Evolutionary conservation across 352 stramenopile genomes (phyloP).

Genomic region (Detonula confervacea): DNA sequence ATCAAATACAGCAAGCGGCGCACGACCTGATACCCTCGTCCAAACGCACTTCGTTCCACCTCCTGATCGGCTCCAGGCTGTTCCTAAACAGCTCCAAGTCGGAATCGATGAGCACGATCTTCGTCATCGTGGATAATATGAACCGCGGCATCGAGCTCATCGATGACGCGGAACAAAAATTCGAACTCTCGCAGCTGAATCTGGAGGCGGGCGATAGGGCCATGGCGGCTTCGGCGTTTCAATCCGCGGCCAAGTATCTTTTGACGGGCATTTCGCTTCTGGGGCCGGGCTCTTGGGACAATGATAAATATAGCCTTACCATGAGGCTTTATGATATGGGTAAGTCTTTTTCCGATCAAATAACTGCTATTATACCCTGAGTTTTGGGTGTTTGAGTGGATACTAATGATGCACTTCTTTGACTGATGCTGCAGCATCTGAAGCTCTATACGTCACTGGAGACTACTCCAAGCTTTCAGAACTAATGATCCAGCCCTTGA

Average conservation of each 20-base stretch:
- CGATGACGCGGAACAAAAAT: conserved; percentile 47
- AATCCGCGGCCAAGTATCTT: conserved; percentile 57
- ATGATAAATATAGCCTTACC: conserved; percentile 53
- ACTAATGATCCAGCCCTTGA: conserved; percentile 31
- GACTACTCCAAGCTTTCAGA: conserved; percentile 33
- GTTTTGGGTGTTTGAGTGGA: too few species aligned
- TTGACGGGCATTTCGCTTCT: conserved; percentile 55
- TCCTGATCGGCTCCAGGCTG: conserved; percentile 61
- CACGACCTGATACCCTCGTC: conserved; percentile 32
- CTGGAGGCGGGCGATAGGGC: conserved; percentile 57
- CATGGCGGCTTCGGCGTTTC: conserved; percentile 53
- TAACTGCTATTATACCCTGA: background rate
- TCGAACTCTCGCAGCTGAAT: conserved; percentile 53
- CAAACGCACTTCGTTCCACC: conserved; percentile 51
- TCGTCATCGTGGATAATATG: conserved; percentile 57
- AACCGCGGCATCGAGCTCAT: conserved; percentile 39
- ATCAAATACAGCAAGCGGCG: conserved; percentile 36
- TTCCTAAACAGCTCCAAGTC: conserved; percentile 39
- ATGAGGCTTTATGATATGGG: conserved; percentile 50
- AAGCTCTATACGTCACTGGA: conserved; percentile 47
- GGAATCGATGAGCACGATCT: conserved; percentile 48
- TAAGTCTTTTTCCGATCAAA: conserved; percentile 11
- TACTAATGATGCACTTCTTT: too few species aligned
- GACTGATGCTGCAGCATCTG: conserved; percentile 33
- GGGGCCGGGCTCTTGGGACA: conserved; percentile 47